Evolutionary conservation across 108 stramenopile species (phyloP).

Genomic region (Asterionellopsis glacialis): DNA sequence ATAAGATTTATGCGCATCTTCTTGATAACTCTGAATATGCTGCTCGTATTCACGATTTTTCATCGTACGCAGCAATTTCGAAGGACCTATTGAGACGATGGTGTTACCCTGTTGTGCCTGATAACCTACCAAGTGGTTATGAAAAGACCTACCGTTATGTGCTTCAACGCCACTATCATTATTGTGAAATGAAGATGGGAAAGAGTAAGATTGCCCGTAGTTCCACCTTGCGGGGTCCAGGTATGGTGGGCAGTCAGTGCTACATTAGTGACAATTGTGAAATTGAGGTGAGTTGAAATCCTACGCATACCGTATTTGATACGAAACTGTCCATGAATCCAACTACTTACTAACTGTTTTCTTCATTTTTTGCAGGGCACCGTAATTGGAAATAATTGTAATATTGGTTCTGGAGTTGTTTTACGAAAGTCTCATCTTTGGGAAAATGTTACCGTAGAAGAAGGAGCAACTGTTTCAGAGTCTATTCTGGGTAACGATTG

Average conservation of each 20-base stretch:
- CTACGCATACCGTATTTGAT: too few species aligned
- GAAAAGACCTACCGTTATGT: conserved; percentile 34
- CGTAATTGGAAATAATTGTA: conserved; percentile 77
- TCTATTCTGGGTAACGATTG: conserved; percentile 73
- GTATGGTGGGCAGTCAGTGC: conserved; percentile 58
- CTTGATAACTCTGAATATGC: conserved; percentile 69
- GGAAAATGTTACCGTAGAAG: conserved; percentile 68
- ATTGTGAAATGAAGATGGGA: conserved; percentile 31
- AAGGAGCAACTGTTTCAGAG: conserved; percentile 55
- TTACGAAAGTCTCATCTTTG: conserved; percentile 81
- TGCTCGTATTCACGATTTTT: conserved; percentile 81
- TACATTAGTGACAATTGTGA: conserved; percentile 67
- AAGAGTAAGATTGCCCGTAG: conserved; percentile 44
- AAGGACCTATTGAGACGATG: conserved; percentile 85
- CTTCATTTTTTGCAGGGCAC: too few species aligned
- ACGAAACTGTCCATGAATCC: too few species aligned
- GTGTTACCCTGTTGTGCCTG: conserved; percentile 94
- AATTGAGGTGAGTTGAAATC: conserved; percentile 29
- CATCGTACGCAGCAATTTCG: conserved; percentile 84
- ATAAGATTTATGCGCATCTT: conserved; percentile 85
- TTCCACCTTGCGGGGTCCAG: conserved; percentile 50
- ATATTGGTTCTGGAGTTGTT: conserved; percentile 44
- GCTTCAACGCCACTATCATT: conserved; percentile 50
- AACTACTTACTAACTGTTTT: too few species aligned
- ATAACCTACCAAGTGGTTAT: conserved; percentile 47